Evolutionary conservation across 2,329 filamentous ascomycete genomes (phyloP).

Genomic region (Colletotrichum gloeosporioides): DNA sequence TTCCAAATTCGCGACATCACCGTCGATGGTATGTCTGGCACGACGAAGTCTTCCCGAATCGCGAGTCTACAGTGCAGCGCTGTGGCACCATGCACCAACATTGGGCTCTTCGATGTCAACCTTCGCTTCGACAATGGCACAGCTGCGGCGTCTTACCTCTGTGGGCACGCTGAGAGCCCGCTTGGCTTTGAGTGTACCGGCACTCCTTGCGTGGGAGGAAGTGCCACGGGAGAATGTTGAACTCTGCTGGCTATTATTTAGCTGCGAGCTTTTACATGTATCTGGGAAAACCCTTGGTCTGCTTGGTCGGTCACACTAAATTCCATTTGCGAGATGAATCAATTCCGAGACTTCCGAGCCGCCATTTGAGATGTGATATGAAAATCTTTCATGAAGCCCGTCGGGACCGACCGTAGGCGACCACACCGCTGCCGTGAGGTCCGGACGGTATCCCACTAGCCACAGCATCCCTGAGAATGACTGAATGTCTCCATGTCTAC

Average conservation of each 20-base stretch:
- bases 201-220: not conserved
- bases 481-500: not conserved
- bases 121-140: not conserved
- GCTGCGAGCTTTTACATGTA: not conserved
- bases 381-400: not conserved
- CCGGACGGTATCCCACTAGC: not conserved
- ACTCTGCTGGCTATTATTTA: not conserved
- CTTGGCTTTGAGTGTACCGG: not conserved
- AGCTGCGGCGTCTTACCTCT: not conserved
- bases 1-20: conserved; percentile 34
- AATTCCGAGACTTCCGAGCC: not conserved
- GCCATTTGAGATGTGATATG: not conserved
- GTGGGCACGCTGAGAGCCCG: not conserved
- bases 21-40: conserved; percentile 8
- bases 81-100: not conserved
- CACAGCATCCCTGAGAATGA: not conserved
- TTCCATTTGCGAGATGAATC: not conserved
- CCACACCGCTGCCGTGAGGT: not conserved
- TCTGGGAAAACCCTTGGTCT: not conserved
- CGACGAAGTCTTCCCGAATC: not conserved
- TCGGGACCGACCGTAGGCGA: not conserved
- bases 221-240: not conserved
- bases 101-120: conserved; percentile 1
- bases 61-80: conserved; percentile 11
- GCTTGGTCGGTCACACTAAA: not conserved